Evolutionary conservation across 768 basidiomycete species (phyloP).

Genomic region (Leccinum truebloodii): DNA sequence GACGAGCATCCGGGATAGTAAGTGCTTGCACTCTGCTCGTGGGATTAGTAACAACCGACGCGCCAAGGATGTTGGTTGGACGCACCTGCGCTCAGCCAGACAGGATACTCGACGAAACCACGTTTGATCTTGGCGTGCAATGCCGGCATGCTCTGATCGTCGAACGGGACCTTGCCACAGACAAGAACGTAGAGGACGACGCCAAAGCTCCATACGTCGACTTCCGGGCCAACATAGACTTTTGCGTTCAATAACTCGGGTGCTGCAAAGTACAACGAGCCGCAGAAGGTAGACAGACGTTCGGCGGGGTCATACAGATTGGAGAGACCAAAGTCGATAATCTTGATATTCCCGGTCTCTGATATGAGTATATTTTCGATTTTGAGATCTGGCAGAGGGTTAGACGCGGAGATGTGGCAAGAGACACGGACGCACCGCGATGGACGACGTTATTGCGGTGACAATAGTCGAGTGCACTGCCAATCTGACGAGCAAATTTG

Average conservation of each 20-base stretch:
- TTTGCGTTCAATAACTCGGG: slow-evolving; percentile 97
- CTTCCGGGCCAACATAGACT: slow-evolving; percentile 96
- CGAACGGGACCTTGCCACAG: slow-evolving; percentile 98
- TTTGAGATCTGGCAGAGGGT: slow-evolving; percentile 70
- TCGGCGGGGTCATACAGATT: slow-evolving; percentile 85
- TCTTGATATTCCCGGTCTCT: slow-evolving; percentile 98
- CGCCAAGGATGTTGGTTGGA: slow-evolving; percentile 11
- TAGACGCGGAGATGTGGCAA: background rate
- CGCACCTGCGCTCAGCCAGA: slow-evolving; percentile 92
- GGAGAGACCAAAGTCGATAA: slow-evolving; percentile 98
- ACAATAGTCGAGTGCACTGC: slow-evolving; percentile 93
- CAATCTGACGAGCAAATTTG: slow-evolving; percentile 98
- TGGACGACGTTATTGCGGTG: slow-evolving; percentile 98
- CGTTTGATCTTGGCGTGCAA: slow-evolving; percentile 99
- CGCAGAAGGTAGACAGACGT: slow-evolving; percentile 94
- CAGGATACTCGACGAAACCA: slow-evolving; percentile 94
- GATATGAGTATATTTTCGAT: slow-evolving; percentile 99
- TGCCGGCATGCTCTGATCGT: slow-evolving; percentile 99
- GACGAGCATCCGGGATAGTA: slow-evolving; percentile 94
- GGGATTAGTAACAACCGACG: slow-evolving; percentile 12
- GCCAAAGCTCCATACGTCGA: slow-evolving; percentile 99
- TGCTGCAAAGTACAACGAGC: slow-evolving; percentile 97
- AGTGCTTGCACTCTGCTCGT: slow-evolving; percentile 85
- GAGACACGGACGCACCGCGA: slow-evolving; percentile 54
- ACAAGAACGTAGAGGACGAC: slow-evolving; percentile 98